Evolutionary conservation across 495 filamentous ascomycete species (phyloP).

Genomic region (Xylaria palmicola): DNA sequence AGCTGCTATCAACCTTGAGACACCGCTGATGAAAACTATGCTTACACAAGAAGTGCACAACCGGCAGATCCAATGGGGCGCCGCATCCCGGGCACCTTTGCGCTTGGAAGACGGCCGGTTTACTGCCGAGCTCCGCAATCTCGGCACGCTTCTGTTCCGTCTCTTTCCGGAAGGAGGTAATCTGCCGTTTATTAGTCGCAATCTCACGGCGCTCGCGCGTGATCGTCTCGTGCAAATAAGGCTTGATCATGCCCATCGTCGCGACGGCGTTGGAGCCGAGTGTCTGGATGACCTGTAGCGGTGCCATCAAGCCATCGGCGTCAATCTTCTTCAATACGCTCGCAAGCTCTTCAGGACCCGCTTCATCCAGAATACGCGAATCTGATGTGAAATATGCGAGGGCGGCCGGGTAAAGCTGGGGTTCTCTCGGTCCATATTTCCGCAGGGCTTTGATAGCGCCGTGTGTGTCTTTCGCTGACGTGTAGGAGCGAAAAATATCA

Average conservation of each 20-base stretch:
- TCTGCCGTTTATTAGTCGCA: slow-evolving; percentile 74
- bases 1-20: slow-evolving; percentile 43
- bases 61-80: slow-evolving; percentile 73
- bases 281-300: slow-evolving; percentile 93
- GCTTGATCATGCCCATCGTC: slow-evolving; percentile 95
- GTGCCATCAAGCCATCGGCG: slow-evolving; percentile 88
- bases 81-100: slow-evolving; percentile 82
- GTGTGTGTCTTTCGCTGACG: slow-evolving; percentile 84
- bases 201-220: slow-evolving; percentile 86
- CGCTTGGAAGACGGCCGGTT: slow-evolving; percentile 86
- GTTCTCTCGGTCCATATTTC: slow-evolving; percentile 90
- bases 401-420: slow-evolving; percentile 88
- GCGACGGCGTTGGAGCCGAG: slow-evolving; percentile 65
- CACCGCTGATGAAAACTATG: slow-evolving; percentile 94
- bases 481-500: slow-evolving; percentile 97
- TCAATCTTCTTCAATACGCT: slow-evolving; percentile 83
- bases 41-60: slow-evolving; percentile 93
- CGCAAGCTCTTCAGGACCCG: slow-evolving; percentile 77
- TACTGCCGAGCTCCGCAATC: slow-evolving; percentile 68
- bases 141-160: slow-evolving; percentile 77
- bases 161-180: slow-evolving; percentile 80
- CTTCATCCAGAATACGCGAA: slow-evolving; percentile 77
- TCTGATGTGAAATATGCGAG: slow-evolving; percentile 91
- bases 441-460: slow-evolving; percentile 85
- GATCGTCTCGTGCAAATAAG: slow-evolving; percentile 85